Evolutionary conservation across 192 early-diverging fungal species (phyloP), one percentile per base, ranked within the genome.

Genomic region (Backusella parvicylindrica): DNA sequence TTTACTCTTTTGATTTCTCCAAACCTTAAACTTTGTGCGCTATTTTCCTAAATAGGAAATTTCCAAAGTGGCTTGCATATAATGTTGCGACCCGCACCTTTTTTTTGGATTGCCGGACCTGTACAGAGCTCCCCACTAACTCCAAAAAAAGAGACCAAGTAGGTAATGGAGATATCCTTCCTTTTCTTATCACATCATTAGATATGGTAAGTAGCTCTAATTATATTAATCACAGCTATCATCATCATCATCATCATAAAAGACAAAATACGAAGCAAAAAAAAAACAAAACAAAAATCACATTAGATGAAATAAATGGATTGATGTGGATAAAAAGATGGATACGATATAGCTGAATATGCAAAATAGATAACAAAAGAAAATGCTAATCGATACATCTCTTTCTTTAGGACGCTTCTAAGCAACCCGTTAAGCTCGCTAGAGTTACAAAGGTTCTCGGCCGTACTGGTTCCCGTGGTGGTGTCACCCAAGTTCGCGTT

Each of bases 401-500:
- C n/a, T 12, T 31, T 30, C 2, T 18, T 6, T 60, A 83, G 81
- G 81, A 83, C 72, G 33, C 74, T 36, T 69, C 74, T 49, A 87
- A 89, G 86, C 80, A 79, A 72, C 77, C 82, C 81, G 89, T 94
- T 75, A 99, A 98, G 91, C 92, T 95, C 85, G 98, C 95, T 82
- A 89, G 88, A 78, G 98, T 99, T 74, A 92, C 87, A 79, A 97
- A 98, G 90, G 94, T 99, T 77, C 93, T 99, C 82, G 98, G 98
- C 86, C 94, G 98, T 81, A 99, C 98, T 81, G 98, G 98, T 83
- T 99, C 98, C 85, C 97, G 98, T 81, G 98, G 98, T 92, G 97
- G 97, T 88, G 98, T 99, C 85, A 99, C 98, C 82, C 98, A 95
- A 86, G 98, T 99, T 85, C 94, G 97, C 77, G 98, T 99, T 82